These are phyloP conservation scores for Mycena pura DNA, from an alignment of 768 basidiomycete species.

Conservation along the genomic window DNA sequence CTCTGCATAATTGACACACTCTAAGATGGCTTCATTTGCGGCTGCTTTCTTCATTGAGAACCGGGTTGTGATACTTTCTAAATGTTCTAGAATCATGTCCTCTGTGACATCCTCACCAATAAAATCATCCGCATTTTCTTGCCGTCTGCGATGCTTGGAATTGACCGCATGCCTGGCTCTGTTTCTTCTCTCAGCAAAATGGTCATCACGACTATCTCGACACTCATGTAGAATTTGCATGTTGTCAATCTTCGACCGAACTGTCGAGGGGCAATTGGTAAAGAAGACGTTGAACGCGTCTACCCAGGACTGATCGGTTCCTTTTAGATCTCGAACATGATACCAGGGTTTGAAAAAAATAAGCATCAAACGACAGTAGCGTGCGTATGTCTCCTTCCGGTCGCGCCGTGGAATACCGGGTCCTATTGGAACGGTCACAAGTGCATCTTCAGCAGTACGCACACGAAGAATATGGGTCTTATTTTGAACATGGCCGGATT, in stretches of 20 bases:
- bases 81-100: slow-evolving; percentile 22
- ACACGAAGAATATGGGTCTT: slow-evolving; percentile 24
- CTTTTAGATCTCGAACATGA: slow-evolving; percentile 30
- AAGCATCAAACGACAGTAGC: slow-evolving; percentile 44
- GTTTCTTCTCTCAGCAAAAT: slow-evolving; percentile 15
- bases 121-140: slow-evolving; percentile 5
- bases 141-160: background rate
- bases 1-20: slow-evolving; percentile 13
- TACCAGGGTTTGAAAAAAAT: slow-evolving; percentile 53
- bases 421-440: slow-evolving; percentile 44
- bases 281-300: slow-evolving; percentile 35
- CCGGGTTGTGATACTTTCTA: slow-evolving; percentile 8
- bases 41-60: background rate
- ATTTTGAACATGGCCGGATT: background rate
- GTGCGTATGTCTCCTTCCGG: background rate
- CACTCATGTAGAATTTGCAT: slow-evolving; percentile 50
- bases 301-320: slow-evolving; percentile 29
- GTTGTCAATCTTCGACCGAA: slow-evolving; percentile 37
- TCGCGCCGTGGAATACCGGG: slow-evolving; percentile 39
- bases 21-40: background rate
- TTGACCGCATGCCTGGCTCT: background rate
- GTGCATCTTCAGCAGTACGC: background rate
- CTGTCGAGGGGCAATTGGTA: background rate
- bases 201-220: too few relatives aligned
- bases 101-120: background rate